Base-by-base conservation (phyloP, 2,329 filamentous ascomycete genomes). In the Fusarium guadeloupense region DNA sequence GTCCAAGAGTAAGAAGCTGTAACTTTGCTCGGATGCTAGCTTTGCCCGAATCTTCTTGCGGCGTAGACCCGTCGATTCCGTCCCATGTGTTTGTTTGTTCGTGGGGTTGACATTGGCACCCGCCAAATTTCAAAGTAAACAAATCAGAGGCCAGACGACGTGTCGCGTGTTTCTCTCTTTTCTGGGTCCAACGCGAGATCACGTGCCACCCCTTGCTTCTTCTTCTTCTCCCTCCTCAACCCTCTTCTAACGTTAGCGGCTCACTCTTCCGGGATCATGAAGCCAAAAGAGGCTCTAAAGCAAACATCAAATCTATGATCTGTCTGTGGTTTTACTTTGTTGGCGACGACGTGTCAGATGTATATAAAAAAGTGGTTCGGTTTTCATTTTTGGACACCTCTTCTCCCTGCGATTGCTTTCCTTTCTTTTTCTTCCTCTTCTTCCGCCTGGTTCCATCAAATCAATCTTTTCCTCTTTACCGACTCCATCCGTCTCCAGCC, bases 71-170 rank as follows among this genome's bases (percentile, higher is more conserved):
- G 54, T 47, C 26, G 25, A 38, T 54, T 41, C 25, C 6, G 28
- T 7, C n/a, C 28, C 28, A 31, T 31, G 13, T 31, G 28, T 31
- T n/a, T 20, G 19, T 34, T 31, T 33, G 23, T 39, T 58, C 62
- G 56, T 58, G 57, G 63, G 62, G 64, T 68, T 67, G 62, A 66
- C 51, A 67, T 54, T 59, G 38, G 44, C 45, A 48, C 57, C 50
- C 63, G 56, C 40, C 43, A 20, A 35, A 50, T 33, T 42, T 7
- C 16, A 53, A 69, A 69, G 67, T 69, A 69, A 69, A 69, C 67
- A 69, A 67, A 34, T 41, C 30, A 25, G 10, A 13, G 64, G 33
- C 31, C 30, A 21, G 10, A n/a, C 28, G 33, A 35, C 66, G 67
- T 62, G 64, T 58, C 67, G 67, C 67, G 67, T 59, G 47, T 37